Percentiles rank a stretch among this genome's conserved stretches.
Conservation (phyloP, 805 yeast genomes). For the Candida dajiaensis region DNA sequence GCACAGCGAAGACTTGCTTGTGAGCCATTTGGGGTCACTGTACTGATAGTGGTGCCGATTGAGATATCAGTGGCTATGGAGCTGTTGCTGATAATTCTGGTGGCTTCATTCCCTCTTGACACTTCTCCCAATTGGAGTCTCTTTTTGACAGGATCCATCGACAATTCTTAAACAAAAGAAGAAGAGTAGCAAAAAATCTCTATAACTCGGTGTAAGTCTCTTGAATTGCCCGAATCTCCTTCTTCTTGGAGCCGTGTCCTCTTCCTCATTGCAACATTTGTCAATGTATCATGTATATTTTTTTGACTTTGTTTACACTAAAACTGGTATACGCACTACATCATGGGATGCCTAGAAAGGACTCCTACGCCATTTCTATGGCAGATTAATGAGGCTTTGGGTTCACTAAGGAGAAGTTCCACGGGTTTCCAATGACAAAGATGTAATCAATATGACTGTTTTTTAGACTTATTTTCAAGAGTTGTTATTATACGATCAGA, state of each 20-base stretch:
- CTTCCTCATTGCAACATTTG: neutral
- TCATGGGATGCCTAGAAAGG: no score
- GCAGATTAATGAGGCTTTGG: no score
- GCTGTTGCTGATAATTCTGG: constrained; percentile 6
- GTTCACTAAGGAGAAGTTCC: no score
- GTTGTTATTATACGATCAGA: neutral
- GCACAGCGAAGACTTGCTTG: neutral
- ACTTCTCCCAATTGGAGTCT: neutral
- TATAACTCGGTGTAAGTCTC: neutral
- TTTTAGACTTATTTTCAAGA: no score
- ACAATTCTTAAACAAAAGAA: neutral
- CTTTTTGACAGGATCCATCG: neutral
- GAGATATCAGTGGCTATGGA: constrained; percentile 8
- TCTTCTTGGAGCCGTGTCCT: neutral
- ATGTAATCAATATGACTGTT: no score
- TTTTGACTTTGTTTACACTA: neutral
- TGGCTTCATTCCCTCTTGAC: neutral
- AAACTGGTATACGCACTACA: neutral
- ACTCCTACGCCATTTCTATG: no score
- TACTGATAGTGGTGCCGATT: constrained; percentile 10
- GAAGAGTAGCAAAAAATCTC: neutral
- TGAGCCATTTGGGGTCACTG: constrained; percentile 2
- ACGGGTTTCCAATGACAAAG: no score
- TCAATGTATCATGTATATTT: neutral
- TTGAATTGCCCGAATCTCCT: neutral